Percentiles rank a stretch among this genome's conserved stretches.
Evolutionary conservation across 306 rosid genomes (phyloP).

Genomic region (Lathyrus tuberosus): DNA sequence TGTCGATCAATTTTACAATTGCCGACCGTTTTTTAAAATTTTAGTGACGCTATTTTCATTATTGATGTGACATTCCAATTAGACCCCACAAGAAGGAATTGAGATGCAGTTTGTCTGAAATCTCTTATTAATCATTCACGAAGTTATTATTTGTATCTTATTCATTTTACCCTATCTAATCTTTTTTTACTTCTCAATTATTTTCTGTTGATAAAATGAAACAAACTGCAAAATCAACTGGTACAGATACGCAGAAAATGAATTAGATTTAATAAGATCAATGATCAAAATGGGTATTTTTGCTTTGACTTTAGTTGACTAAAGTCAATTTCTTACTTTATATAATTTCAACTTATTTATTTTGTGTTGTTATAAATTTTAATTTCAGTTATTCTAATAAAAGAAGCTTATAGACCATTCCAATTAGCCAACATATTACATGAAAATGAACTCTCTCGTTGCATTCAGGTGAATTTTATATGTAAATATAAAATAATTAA

Average conservation of each 20-base stretch:
- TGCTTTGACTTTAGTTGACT: conserved; percentile 15
- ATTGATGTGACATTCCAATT: background rate
- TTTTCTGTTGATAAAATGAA: conserved; percentile 83
- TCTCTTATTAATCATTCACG: background rate
- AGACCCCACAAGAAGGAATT: conserved; percentile 70
- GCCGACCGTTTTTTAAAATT: no score
- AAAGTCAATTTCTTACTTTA: conserved; percentile 18
- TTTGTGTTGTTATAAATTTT: no score
- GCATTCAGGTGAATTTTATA: conserved; percentile 56
- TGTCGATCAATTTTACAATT: no score
- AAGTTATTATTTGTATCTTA: background rate
- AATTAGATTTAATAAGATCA: conserved; percentile 67
- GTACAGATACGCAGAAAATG: conserved; percentile 63
- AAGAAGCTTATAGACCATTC: conserved; percentile 85
- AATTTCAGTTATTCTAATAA: conserved; percentile 66
- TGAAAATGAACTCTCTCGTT: conserved; percentile 76
- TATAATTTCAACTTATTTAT: background rate
- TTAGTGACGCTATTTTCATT: no score
- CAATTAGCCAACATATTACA: conserved; percentile 87
- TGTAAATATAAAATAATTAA: no score
- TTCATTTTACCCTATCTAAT: background rate
- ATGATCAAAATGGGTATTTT: conserved; percentile 56
- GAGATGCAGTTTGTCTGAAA: conserved; percentile 90
- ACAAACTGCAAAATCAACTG: conserved; percentile 66
- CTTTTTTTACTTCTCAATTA: conserved; percentile 50